Percentiles rank a stretch among this genome's conserved stretches.
phyloP scores from a whole-genome alignment of 176 grass and related monocot genomes.

The Oryza nivara region DNA sequence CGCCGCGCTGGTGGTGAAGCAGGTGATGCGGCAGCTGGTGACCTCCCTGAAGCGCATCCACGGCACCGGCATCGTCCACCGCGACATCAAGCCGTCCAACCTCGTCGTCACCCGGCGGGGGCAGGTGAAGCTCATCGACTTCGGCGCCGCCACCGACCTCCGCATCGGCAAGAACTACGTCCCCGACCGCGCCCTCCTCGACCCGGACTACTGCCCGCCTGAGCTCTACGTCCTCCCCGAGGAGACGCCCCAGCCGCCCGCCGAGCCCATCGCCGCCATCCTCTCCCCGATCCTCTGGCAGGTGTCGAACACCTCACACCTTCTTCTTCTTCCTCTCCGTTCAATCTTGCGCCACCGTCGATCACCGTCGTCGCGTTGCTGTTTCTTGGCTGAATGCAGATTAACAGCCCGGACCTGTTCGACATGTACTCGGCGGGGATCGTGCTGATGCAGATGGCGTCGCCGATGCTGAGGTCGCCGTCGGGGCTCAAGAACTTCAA shows the following conservation, averaged over 20 bases:
- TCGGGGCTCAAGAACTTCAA: conserved; percentile 93
- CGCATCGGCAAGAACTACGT: conserved; percentile 98
- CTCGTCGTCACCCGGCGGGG: conserved; percentile 81
- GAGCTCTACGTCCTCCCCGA: conserved; percentile 98
- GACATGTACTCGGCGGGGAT: conserved; percentile 99
- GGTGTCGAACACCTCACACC: background rate
- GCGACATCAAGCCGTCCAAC: conserved; percentile 95
- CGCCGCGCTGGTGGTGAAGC: conserved; percentile 80
- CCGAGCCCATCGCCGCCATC: conserved; percentile 90
- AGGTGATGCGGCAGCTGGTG: conserved; percentile 90
- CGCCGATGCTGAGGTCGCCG: conserved; percentile 61
- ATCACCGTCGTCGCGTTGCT: too few species aligned
- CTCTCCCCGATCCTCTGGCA: conserved; percentile 97
- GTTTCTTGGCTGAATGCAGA: conserved; percentile 59
- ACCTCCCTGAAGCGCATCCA: conserved; percentile 94
- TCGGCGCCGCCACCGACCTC: conserved; percentile 93
- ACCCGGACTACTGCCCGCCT: conserved; percentile 90
- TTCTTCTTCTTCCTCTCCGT: too few species aligned
- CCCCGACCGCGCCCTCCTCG: conserved; percentile 71
- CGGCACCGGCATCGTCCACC: conserved; percentile 85
- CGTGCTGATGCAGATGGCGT: conserved; percentile 94
- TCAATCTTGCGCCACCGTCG: too few species aligned
- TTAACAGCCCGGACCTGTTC: conserved; percentile 92
- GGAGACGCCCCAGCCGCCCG: conserved; percentile 75
- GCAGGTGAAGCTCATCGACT: conserved; percentile 98